Base-by-base conservation (phyloP, 2,329 filamentous ascomycete species). In the Cercospora sp. region DNA sequence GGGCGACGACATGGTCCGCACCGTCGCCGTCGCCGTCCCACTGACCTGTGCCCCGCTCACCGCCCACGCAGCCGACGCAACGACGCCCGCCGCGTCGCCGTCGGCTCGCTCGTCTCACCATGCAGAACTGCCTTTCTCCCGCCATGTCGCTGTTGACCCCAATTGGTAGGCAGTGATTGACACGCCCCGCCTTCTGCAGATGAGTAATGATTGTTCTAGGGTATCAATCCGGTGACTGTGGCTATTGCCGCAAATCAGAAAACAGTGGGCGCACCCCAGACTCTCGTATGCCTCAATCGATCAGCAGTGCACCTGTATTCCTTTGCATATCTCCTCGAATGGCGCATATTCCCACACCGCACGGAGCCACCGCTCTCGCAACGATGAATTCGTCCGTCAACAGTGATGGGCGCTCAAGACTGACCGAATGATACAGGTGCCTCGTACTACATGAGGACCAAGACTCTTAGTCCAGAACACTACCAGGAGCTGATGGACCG, bases 401-500 rank as follows among this genome's bases (percentile, higher is more conserved):
- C 3, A 12, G 45, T 7, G 10, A 23, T 51, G 45, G 20, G 53
- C n/a, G 28, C 53, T 61, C 20, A 3, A 31, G 9, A 28, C n/a
- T 55, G 18, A 45, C 63, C 67, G 69, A 53, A 68, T 20, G 9
- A 26, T n/a, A 20, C 64, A 93, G 91, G 90, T 74, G 90, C 86
- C 75, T 90, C 89, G 30, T 94, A 93, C 79, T 93, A 92, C 81
- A 87, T 87, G 42, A 83, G 83, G 60, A 84, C 90, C 60, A 84
- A 83, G 55, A 86, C 84, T 26, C 79, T 94, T 74, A 88, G 84
- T 58, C 84, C 89, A 5, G 80, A 82, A 1, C 88, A 91, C 74
- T 95, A 95, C 74, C 90, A 94, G 77, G 81, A 78, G 53, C 83
- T 95, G 42, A 81, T 94, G 55, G 87, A 93, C 78, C 87, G 90